Conservation (phyloP, 352 stramenopile genomes). For the Phytopythium cucurbitacearum region DNA sequence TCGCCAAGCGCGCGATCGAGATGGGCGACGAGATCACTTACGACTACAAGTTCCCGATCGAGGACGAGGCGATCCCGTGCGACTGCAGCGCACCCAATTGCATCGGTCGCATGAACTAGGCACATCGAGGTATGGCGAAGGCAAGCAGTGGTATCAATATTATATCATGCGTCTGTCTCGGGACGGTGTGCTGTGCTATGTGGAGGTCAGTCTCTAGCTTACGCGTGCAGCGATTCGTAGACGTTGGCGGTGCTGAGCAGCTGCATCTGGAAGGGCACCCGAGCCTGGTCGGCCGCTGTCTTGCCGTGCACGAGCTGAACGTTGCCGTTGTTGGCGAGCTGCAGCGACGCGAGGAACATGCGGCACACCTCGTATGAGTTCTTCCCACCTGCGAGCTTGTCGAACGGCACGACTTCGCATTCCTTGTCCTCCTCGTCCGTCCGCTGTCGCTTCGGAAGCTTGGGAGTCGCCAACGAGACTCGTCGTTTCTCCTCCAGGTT, state of each 20-base stretch:
- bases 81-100: constrained; percentile 93
- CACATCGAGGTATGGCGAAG: no score
- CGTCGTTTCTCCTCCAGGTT: constrained; percentile 41
- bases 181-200: no score
- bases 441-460: constrained; percentile 19
- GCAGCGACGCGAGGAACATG: constrained; percentile 88
- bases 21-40: constrained; percentile 94
- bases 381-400: constrained; percentile 47
- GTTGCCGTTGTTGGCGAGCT: constrained; percentile 90
- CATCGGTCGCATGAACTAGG: constrained; percentile 93
- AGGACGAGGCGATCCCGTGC: constrained; percentile 92
- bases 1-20: constrained; percentile 89
- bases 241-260: constrained; percentile 54
- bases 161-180: no score
- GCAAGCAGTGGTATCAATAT: no score
- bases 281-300: constrained; percentile 47
- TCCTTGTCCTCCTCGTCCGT: constrained; percentile 13
- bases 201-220: no score
- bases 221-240: constrained; percentile 47
- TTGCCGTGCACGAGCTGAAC: constrained; percentile 74
- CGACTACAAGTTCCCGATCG: constrained; percentile 97
- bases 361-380: constrained; percentile 82
- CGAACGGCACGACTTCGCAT: constrained; percentile 39
- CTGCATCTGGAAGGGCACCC: constrained; percentile 67
- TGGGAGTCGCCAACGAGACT: constrained; percentile 17